Base-by-base conservation (phyloP, 2,329 filamentous ascomycete species). In the Phialophora verrucosa region DNA sequence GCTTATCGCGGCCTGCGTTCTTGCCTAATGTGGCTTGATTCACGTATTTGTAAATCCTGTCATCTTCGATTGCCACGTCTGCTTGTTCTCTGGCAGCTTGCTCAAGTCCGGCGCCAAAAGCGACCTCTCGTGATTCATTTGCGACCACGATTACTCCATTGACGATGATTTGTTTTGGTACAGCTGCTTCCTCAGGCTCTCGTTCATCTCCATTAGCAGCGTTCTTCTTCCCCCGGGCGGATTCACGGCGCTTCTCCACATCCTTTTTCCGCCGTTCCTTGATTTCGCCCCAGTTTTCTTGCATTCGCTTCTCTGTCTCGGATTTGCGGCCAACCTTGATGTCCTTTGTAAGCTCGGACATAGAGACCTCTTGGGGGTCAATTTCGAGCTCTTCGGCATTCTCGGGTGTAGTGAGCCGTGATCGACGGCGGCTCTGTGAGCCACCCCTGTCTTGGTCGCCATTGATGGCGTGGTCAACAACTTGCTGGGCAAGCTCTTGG, bases 131-230 rank as follows among this genome's bases (percentile, higher is more conserved):
- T 7, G 84, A 84, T 3, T 80, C 75, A 31, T 83, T 80, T 62
- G 86, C 83, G 8, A 86, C 75, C 47, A 85, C 80, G 69, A 88
- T 85, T 66, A 85, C 77, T 29, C 86, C 87, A 67, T 88, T 85
- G 38, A 86, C 83, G 35, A 87, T 78, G 42, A 82, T 79, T 74
- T 86, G 81, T 17, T 79, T 78, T 14, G 82, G 83, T 4, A 82
- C 83, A 31, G 77, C 50, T 11, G 29, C 61, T 11, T 58, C 54
- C 23, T 35, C 54, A 38, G 61, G 60, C 5, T 31, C 49, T 11
- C 71, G 32, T 20, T 53, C 38, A 47, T 69, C 64, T 58, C 75
- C 66, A 12, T 51, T 54, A 11, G 31, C 27, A 10, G 55, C 10
- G 27, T 42, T 64, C 63, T 67, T 56, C 72, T 54, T 58, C 6